Evolutionary conservation across 176 grass and related monocot species (phyloP).

Genomic region (Eragrostis nindensis): DNA sequence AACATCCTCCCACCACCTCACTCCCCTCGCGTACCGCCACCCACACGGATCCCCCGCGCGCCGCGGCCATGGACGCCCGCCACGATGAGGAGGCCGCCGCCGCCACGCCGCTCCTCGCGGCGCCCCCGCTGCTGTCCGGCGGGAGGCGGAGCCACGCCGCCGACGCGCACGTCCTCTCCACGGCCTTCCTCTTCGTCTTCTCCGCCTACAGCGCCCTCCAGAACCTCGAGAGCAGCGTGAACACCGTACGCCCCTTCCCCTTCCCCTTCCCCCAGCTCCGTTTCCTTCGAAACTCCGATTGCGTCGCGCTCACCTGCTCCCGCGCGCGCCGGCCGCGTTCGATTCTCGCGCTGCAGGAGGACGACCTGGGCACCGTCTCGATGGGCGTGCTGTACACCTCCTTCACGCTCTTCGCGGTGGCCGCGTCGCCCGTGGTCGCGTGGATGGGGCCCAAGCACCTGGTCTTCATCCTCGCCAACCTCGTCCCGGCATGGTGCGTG

Average conservation of each 20-base stretch:
- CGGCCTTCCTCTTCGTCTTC: slow-evolving; percentile 93
- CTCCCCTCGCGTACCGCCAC: too few relatives aligned
- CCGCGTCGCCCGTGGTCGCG: slow-evolving; percentile 24
- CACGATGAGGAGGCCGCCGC: slow-evolving; percentile 40
- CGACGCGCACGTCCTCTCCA: slow-evolving; percentile 72
- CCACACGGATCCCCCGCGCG: too few relatives aligned
- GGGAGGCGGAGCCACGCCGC: slow-evolving; percentile 49
- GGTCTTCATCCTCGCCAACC: slow-evolving; percentile 87
- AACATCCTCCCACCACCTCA: too few relatives aligned
- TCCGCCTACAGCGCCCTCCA: slow-evolving; percentile 75
- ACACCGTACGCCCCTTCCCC: slow-evolving; percentile 51
- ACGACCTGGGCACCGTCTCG: slow-evolving; percentile 69
- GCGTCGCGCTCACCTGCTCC: not conserved
- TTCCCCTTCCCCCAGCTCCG: too few relatives aligned
- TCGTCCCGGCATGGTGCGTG: slow-evolving; percentile 78
- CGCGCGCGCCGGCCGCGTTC: not conserved
- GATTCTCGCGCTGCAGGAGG: slow-evolving; percentile 50
- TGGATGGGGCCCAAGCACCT: slow-evolving; percentile 72
- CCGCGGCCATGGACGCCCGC: slow-evolving; percentile 29
- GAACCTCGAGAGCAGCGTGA: slow-evolving; percentile 89
- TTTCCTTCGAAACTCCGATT: not conserved
- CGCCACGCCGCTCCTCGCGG: slow-evolving; percentile 30
- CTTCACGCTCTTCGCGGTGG: slow-evolving; percentile 71
- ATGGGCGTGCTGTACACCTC: slow-evolving; percentile 80
- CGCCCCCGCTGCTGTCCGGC: not conserved